Percentiles rank a stretch among this genome's conserved stretches.
phyloP scores from a whole-genome alignment of 2,329 filamentous ascomycete species.

The Verticillium tricorpus region DNA sequence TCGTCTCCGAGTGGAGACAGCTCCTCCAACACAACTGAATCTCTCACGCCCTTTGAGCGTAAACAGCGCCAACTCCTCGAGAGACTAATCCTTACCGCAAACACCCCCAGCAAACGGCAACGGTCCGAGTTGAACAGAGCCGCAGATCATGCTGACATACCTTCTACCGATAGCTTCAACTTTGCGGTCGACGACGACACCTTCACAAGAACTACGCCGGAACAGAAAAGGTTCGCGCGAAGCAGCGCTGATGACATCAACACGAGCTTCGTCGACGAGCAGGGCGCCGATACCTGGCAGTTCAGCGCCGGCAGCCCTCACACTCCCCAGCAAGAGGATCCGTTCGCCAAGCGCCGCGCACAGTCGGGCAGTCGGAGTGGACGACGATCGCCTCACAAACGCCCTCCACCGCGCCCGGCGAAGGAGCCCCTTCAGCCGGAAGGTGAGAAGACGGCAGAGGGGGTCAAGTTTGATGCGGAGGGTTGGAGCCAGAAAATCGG shows the following conservation, averaged over 20 bases:
- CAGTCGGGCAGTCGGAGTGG: conserved; percentile 34
- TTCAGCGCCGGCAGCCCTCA: conserved; percentile 45
- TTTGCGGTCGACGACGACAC: conserved; percentile 40
- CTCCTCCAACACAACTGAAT: conserved; percentile 8
- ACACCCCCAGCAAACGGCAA: conserved; percentile 8
- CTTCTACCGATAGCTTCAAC: conserved; percentile 41
- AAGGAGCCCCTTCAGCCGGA: not conserved
- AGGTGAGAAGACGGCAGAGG: conserved; percentile 8
- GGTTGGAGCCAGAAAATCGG: conserved; percentile 52
- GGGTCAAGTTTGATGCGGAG: conserved; percentile 42
- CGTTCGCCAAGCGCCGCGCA: conserved; percentile 27
- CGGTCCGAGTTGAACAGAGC: not conserved
- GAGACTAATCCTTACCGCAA: conserved; percentile 28
- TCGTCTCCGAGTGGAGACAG: conserved; percentile 14
- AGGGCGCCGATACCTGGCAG: conserved; percentile 39
- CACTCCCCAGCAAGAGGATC: conserved; percentile 17
- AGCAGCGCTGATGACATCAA: conserved; percentile 57
- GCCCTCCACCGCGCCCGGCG: not conserved
- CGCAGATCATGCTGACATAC: conserved; percentile 25
- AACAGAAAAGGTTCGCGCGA: conserved; percentile 37
- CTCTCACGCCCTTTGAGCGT: conserved; percentile 32
- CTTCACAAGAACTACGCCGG: conserved; percentile 28
- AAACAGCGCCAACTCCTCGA: conserved; percentile 32
- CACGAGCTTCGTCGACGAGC: conserved; percentile 52
- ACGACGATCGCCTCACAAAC: conserved; percentile 34